Percentiles rank a stretch among this genome's conserved stretches.
Evolutionary conservation across 129 eudicot species (phyloP).

Genomic region (Pittosporum tobira): DNA sequence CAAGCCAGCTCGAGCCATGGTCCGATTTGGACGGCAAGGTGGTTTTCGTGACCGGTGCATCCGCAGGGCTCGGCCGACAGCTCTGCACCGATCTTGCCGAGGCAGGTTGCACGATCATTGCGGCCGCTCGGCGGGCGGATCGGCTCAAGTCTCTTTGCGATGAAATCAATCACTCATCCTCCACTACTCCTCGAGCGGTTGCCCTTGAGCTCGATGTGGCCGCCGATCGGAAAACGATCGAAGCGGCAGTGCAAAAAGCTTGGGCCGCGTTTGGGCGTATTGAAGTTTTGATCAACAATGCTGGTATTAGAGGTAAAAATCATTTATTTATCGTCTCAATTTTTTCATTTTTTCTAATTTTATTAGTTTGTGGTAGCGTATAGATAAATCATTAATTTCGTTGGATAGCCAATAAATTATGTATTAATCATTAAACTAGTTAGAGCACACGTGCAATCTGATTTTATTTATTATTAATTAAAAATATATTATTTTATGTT

Average conservation of each 20-base stretch:
- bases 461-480: too few species aligned
- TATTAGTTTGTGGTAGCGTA: too few species aligned
- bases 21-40: conserved; percentile 17
- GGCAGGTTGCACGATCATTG: conserved; percentile 28
- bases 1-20: conserved; percentile 20
- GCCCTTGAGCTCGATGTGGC: conserved; percentile 33
- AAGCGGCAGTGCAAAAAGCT: conserved; percentile 23
- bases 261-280: conserved; percentile 35
- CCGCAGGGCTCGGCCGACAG: conserved; percentile 31
- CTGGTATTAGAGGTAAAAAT: conserved; percentile 36
- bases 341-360: too few species aligned
- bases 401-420: too few species aligned
- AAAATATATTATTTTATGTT: too few species aligned
- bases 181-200: conserved; percentile 15
- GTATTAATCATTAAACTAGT: too few species aligned
- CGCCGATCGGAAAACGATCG: conserved; percentile 14
- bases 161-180: too few species aligned
- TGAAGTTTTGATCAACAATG: too few species aligned
- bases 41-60: conserved; percentile 40
- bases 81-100: conserved; percentile 33
- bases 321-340: too few species aligned
- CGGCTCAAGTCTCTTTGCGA: conserved; percentile 29
- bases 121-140: conserved; percentile 31
- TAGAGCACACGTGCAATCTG: too few species aligned
- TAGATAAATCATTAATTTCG: too few species aligned